A percentile compares a stretch with the other conserved stretches of the same genome.
These are phyloP conservation scores for Lachancea meyersii DNA, from an alignment of 805 yeast genomes.

Conservation along the genomic window DNA sequence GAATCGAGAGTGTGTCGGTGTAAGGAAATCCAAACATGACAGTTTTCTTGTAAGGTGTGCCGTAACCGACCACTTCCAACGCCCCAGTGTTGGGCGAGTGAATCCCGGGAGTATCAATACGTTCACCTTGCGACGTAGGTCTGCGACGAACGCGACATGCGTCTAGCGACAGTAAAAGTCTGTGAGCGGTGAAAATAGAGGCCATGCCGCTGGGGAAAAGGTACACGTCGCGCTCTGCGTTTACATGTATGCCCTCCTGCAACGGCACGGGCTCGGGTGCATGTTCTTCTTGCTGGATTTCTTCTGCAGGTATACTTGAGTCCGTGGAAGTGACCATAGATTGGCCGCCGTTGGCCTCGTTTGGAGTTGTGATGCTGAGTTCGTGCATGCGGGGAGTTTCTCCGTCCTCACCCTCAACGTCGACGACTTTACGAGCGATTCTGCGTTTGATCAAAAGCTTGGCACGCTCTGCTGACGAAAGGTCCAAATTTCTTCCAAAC, in stretches of 20 bases:
- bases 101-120: constrained; percentile 13
- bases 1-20: constrained; percentile 81
- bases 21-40: constrained; percentile 96
- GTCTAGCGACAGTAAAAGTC: constrained; percentile 39
- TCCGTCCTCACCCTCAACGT: constrained; percentile 23
- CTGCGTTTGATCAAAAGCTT: constrained; percentile 67
- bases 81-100: constrained; percentile 4
- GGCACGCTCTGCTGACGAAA: constrained; percentile 69
- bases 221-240: constrained; percentile 61
- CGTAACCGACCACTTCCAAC: constrained; percentile 22
- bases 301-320: constrained; percentile 28
- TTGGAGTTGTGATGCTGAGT: neutral
- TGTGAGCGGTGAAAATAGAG: constrained; percentile 77
- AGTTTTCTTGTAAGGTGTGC: constrained; percentile 45
- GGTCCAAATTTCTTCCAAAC: constrained; percentile 82
- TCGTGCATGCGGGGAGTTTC: constrained; percentile 2
- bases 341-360: neutral
- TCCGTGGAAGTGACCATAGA: constrained; percentile 1
- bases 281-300: constrained; percentile 16
- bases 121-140: constrained; percentile 16
- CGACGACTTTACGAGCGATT: constrained; percentile 60
- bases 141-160: constrained; percentile 29
- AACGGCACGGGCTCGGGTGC: neutral
- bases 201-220: constrained; percentile 93
- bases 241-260: constrained; percentile 9